Base-by-base conservation (phyloP, 805 yeast genomes). In the Candida schatavii region DNA sequence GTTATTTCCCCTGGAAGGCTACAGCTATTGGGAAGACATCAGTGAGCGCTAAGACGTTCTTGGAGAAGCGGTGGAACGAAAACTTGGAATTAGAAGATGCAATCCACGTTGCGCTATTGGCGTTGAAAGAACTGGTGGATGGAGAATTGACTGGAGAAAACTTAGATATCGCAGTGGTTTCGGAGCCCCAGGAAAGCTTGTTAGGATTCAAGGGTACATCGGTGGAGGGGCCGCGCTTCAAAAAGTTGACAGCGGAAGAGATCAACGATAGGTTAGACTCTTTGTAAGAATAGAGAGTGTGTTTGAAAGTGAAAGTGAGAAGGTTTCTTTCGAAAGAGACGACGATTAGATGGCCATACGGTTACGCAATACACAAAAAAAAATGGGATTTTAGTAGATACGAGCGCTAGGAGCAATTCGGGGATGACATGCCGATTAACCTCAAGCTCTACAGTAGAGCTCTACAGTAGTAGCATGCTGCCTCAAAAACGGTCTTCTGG, bases 1-100 rank as follows among this genome's bases (percentile, higher is more conserved):
- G 97, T 31, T 93, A 85, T 64, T 93, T 88, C 76, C 98, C 99
- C 7, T 93, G 99, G 99, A 93, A 91, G 67, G 99, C 99, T 29
- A 91, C 99, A 3, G 98, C 99, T 19, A 93, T 93, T 55, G 99
- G 99, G 49, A 90, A 89, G 61, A 95, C 97, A 20, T 83, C 97
- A 3, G 81, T 81, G 34, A 88, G 95, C n/a, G 99, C 98, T 27
- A 93, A 95, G 72, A 91, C 98, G 1, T 93, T 93, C 56, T 70
- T 93, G 59, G 99, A 93, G 64, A 93, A 93, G 70, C 83, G 99
- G 68, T 93, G 98, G 97, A 91, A 90, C 61, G 95, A 89, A 50
- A 96, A 93, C 64, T 74, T 93, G 60, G 99, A 93, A 69, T 75
- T 93, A 48, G 99, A 93, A 68, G 99, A 93, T 62, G 99, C 98